phyloP scores from a whole-genome alignment of 306 rosid genomes.

The Prunus persica region DNA sequence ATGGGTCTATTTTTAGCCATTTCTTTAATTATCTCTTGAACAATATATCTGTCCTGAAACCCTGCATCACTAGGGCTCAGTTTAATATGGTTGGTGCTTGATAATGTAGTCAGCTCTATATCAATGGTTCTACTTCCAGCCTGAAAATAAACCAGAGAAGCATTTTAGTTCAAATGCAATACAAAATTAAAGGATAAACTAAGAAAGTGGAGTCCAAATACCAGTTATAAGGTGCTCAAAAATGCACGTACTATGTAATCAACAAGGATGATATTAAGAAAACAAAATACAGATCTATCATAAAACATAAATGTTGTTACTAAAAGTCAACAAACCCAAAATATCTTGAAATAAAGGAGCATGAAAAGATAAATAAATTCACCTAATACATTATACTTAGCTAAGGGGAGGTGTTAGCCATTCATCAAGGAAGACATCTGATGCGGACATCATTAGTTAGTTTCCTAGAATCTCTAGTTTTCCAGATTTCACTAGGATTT shows the following conservation, averaged over 20 bases:
- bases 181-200: not conserved
- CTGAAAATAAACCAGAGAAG: constrained; percentile 38
- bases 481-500: too few species aligned
- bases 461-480: too few species aligned
- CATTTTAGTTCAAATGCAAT: not conserved
- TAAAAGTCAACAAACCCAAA: not conserved
- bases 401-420: too few species aligned
- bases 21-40: constrained; percentile 93
- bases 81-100: constrained; percentile 84
- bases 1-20: constrained; percentile 87
- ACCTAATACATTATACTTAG: too few species aligned
- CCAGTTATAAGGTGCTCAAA: too few species aligned
- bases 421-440: too few species aligned
- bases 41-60: constrained; percentile 85
- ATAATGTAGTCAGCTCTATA: constrained; percentile 79
- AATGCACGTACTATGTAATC: too few species aligned
- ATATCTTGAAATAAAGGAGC: not conserved
- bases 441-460: too few species aligned
- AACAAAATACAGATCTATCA: too few species aligned
- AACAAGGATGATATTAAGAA: not conserved
- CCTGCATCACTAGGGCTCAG: constrained; percentile 94
- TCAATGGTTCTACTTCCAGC: constrained; percentile 94
- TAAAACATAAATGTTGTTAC: not conserved
- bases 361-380: not conserved
- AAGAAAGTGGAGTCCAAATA: too few species aligned